Conservation (phyloP, 345 rosid species). For the Gossypium herbaceum region DNA sequence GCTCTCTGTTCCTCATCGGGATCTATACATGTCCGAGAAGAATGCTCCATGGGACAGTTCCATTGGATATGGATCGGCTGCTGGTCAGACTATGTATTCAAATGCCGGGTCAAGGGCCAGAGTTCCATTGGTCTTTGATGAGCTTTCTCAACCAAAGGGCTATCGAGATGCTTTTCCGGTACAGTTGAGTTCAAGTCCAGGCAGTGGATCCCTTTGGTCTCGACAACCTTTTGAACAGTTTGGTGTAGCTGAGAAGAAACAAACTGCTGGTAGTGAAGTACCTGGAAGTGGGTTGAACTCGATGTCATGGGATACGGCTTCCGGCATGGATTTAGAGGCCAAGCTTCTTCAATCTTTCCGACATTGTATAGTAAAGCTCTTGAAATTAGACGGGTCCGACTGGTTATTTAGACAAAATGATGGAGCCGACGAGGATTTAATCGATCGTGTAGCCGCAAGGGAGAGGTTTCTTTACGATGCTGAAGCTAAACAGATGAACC, state of each 20-base stretch:
- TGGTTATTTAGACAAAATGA: conserved; percentile 85
- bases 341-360: conserved; percentile 83
- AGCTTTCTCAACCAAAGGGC: conserved; percentile 43
- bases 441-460: conserved; percentile 90
- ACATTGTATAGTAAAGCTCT: conserved; percentile 65
- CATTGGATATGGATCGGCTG: conserved; percentile 47
- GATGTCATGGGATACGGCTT: conserved; percentile 35
- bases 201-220: conserved; percentile 81
- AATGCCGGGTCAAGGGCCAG: conserved; percentile 47
- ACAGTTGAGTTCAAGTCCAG: conserved; percentile 36
- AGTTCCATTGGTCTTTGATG: conserved; percentile 45
- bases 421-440: conserved; percentile 88
- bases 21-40: conserved; percentile 44
- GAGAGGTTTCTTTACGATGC: conserved; percentile 72
- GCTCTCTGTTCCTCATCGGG: conserved; percentile 51
- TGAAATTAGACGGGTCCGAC: conserved; percentile 89
- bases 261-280: conserved; percentile 46
- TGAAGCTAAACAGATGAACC: conserved; percentile 59
- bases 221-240: conserved; percentile 96
- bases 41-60: conserved; percentile 51
- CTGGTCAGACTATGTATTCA: conserved; percentile 41
- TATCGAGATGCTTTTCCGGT: conserved; percentile 45
- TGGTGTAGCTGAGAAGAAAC: conserved; percentile 65
- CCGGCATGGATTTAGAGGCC: conserved; percentile 58
- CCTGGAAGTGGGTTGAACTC: conserved; percentile 40